Conservation (phyloP, 805 yeast species). For the Ogataea ramenticola region DNA sequence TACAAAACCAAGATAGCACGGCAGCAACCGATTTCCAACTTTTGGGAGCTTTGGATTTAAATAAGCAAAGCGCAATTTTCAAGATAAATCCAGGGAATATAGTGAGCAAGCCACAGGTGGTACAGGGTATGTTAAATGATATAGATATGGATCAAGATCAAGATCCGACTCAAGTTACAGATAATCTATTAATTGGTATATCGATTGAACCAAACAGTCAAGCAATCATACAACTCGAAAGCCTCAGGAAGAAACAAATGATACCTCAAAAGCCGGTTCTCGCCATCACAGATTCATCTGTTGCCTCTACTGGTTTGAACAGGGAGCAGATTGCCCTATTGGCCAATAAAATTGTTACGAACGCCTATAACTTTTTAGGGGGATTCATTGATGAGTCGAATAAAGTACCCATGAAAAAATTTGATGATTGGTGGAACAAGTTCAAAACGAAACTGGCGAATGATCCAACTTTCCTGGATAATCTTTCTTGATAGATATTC, state of each 20-base stretch:
- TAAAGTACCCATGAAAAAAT: conserved; percentile 78
- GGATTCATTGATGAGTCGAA: conserved; percentile 80
- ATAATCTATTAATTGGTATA: conserved; percentile 60
- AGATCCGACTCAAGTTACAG: conserved; percentile 27
- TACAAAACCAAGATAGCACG: conserved; percentile 45
- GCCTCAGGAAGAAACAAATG: conserved; percentile 12
- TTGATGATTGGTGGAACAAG: conserved; percentile 94
- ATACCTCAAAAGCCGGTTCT: neutral
- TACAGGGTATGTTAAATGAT: conserved; percentile 41
- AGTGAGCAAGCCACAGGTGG: conserved; percentile 2
- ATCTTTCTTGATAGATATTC: conserved; percentile 24
- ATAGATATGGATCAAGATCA: conserved; percentile 52
- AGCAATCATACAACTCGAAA: conserved; percentile 51
- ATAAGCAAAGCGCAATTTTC: conserved; percentile 89
- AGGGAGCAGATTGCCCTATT: conserved; percentile 38
- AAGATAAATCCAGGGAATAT: conserved; percentile 47
- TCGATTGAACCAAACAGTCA: conserved; percentile 73
- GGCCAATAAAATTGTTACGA: conserved; percentile 83
- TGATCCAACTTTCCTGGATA: conserved; percentile 77
- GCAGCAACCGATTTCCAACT: conserved; percentile 48
- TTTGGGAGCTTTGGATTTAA: conserved; percentile 52
- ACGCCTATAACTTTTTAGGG: conserved; percentile 85
- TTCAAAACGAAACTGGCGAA: conserved; percentile 67
- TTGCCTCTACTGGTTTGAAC: conserved; percentile 16
- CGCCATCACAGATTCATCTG: neutral